Conservation (phyloP, 495 filamentous ascomycete species). For the Polyplosphaeria fusca region DNA sequence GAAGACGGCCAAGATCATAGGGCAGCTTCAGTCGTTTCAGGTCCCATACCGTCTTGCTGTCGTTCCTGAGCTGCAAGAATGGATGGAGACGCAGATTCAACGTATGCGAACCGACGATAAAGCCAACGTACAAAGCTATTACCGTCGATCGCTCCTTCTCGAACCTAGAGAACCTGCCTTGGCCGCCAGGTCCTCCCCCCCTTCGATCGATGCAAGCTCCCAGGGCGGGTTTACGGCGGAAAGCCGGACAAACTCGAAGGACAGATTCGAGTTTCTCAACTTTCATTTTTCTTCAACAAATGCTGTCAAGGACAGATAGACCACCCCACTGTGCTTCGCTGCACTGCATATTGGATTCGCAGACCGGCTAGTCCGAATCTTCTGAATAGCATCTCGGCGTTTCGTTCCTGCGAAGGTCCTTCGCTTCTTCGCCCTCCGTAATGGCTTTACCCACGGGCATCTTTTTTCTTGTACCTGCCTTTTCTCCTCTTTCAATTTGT, state of each 20-base stretch:
- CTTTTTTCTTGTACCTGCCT: not conserved
- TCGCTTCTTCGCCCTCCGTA: too few species aligned
- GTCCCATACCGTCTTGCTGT: constrained; percentile 86
- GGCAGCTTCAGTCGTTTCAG: constrained; percentile 94
- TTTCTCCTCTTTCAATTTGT: constrained; percentile 15
- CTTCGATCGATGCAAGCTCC: constrained; percentile 9
- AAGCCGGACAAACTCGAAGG: constrained; percentile 28
- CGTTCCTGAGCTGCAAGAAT: constrained; percentile 86
- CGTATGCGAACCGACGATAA: constrained; percentile 77
- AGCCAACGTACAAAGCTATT: constrained; percentile 72
- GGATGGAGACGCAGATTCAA: constrained; percentile 82
- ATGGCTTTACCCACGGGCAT: too few species aligned
- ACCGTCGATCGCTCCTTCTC: constrained; percentile 80
- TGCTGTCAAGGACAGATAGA: constrained; percentile 28
- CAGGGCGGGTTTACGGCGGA: constrained; percentile 11
- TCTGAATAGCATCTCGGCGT: constrained; percentile 4
- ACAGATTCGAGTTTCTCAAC: constrained; percentile 33
- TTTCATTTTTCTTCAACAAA: constrained; percentile 29
- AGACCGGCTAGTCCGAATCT: constrained; percentile 2
- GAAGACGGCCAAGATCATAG: constrained; percentile 91
- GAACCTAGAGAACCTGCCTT: constrained; percentile 67
- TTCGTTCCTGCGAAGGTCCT: too few species aligned
- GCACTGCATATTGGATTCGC: not conserved
- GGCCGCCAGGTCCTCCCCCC: constrained; percentile 11
- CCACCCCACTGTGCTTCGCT: constrained; percentile 1